These are phyloP conservation scores for Daldinia concentrica DNA, from an alignment of 495 filamentous ascomycete species.

Conservation along the genomic window DNA sequence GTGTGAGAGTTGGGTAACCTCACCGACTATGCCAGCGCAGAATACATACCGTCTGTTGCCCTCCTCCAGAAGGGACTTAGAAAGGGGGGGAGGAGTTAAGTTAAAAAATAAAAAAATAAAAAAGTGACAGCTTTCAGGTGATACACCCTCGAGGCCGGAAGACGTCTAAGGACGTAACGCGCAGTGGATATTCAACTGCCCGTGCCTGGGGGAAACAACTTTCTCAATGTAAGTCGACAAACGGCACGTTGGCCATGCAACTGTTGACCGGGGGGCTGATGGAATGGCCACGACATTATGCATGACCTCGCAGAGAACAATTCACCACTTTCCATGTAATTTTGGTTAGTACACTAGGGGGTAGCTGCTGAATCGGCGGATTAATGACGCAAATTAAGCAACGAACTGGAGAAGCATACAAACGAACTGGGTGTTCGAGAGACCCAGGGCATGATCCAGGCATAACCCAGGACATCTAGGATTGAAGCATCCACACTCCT, in stretches of 20 bases:
- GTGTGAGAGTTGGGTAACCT: conserved; percentile 38
- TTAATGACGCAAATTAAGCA: conserved; percentile 50
- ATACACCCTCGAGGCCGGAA: conserved; percentile 24
- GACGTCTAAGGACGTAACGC: conserved; percentile 20
- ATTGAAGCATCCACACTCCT: conserved; percentile 21
- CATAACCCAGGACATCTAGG: conserved; percentile 16
- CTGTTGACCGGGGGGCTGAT: conserved; percentile 49
- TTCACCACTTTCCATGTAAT: conserved; percentile 44
- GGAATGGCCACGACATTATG: conserved; percentile 56
- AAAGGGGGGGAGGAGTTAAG: conserved; percentile 32
- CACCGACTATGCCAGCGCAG: conserved; percentile 43
- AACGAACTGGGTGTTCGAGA: conserved; percentile 45
- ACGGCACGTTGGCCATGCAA: conserved; percentile 44
- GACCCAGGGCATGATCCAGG: not conserved
- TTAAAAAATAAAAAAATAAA: too few species aligned
- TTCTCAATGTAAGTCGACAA: conserved; percentile 32
- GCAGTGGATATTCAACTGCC: conserved; percentile 29
- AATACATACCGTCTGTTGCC: conserved; percentile 29
- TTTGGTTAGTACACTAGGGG: conserved; percentile 45
- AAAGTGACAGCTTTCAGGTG: conserved; percentile 35
- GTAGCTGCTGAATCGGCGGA: conserved; percentile 43
- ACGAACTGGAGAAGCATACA: conserved; percentile 46
- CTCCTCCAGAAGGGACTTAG: conserved; percentile 13
- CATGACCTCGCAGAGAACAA: conserved; percentile 53
- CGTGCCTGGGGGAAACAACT: conserved; percentile 8